A percentile compares a stretch with the other conserved stretches of the same genome.
Evolutionary conservation across 768 basidiomycete species (phyloP).

Genomic region (Trametes cubensis): DNA sequence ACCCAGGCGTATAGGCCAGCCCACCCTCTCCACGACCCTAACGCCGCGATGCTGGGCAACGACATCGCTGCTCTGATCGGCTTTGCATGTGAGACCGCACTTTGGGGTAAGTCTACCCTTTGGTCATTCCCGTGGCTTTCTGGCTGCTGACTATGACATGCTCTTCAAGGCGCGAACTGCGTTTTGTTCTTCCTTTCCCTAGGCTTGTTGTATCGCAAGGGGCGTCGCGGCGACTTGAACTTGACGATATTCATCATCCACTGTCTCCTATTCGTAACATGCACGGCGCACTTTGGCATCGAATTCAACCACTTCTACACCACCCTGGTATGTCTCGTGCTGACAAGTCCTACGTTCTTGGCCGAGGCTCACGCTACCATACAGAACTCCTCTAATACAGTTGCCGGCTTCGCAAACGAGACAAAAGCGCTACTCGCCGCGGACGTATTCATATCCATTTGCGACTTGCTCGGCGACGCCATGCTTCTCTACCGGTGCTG

Average conservation of each 20-base stretch:
- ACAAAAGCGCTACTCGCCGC: constrained; percentile 36
- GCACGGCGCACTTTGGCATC: constrained; percentile 37
- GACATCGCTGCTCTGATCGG: constrained; percentile 42
- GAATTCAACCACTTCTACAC: constrained; percentile 42
- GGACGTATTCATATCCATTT: constrained; percentile 41
- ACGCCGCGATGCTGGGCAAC: constrained; percentile 31
- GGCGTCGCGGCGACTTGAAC: constrained; percentile 19
- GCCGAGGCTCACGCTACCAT: not conserved
- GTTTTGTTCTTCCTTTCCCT: constrained; percentile 38
- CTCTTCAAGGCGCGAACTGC: constrained; percentile 21
- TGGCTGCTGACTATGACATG: not conserved
- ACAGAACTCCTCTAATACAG: constrained; percentile 32
- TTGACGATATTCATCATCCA: constrained; percentile 36
- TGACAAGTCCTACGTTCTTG: too few relatives aligned
- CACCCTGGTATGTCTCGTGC: constrained; percentile 33
- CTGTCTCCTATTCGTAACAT: constrained; percentile 36
- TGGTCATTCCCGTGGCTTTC: not conserved
- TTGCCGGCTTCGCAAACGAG: constrained; percentile 36
- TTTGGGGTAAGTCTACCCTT: constrained; percentile 35
- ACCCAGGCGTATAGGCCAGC: too few relatives aligned
- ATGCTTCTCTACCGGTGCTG: constrained; percentile 47
- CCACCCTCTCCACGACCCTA: too few relatives aligned
- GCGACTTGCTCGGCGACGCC: constrained; percentile 40
- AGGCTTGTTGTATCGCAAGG: constrained; percentile 27
- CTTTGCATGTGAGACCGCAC: constrained; percentile 39